Evolutionary conservation across 805 yeast species (phyloP).

Genomic region (Saccharomycopsis javanensis): DNA sequence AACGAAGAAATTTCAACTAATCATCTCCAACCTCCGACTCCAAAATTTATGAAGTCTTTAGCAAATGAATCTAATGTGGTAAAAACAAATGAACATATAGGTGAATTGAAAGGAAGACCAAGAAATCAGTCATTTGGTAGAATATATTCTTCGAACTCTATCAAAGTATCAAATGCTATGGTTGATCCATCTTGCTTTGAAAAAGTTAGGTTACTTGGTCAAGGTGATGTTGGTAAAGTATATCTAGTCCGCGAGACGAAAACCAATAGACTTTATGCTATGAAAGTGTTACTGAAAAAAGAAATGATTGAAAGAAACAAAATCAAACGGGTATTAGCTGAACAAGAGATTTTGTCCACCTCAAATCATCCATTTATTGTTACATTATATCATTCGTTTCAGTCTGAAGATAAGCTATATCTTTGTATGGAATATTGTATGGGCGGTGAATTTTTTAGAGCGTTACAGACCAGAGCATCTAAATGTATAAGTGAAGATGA

Average conservation of each 20-base stretch:
- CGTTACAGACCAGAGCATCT: conserved; percentile 80
- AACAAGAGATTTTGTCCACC: conserved; percentile 91
- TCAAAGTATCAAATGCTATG: conserved; percentile 62
- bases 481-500: conserved; percentile 81
- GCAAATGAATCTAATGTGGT: conserved; percentile 16
- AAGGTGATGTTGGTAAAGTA: conserved; percentile 97
- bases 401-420: conserved; percentile 81
- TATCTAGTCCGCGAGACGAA: conserved; percentile 79
- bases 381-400: conserved; percentile 91
- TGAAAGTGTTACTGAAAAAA: conserved; percentile 81
- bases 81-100: conserved; percentile 27
- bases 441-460: conserved; percentile 98
- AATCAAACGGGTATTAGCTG: conserved; percentile 89
- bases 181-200: conserved; percentile 86
- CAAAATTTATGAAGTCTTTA: conserved; percentile 7
- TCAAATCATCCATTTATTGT: conserved; percentile 96
- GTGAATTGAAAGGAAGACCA: conserved; percentile 30
- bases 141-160: conserved; percentile 65
- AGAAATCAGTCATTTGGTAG: conserved; percentile 44
- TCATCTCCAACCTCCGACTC: neutral
- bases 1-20: neutral
- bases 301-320: conserved; percentile 95
- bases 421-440: conserved; percentile 98
- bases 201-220: conserved; percentile 81
- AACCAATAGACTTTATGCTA: conserved; percentile 71